phyloP scores from a whole-genome alignment of 768 basidiomycete genomes.

The Filobasidium wieringae region DNA sequence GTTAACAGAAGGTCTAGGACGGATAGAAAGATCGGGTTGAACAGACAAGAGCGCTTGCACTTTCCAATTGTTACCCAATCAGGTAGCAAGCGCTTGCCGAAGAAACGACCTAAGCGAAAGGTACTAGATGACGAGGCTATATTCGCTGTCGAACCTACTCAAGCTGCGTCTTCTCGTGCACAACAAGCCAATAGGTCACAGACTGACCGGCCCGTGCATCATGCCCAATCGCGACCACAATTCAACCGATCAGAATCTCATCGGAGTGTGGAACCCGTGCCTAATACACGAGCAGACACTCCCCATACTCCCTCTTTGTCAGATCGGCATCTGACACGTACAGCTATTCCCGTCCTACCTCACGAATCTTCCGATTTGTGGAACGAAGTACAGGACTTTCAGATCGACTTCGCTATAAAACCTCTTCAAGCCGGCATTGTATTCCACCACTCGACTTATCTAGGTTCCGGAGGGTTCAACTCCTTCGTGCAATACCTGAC shows the following conservation, averaged over 20 bases:
- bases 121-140: slow-evolving; percentile 12
- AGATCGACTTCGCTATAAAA: slow-evolving; percentile 32
- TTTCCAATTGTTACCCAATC: too few relatives aligned
- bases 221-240: too few relatives aligned
- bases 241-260: not conserved
- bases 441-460: slow-evolving; percentile 43
- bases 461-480: slow-evolving; percentile 47
- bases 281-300: too few relatives aligned
- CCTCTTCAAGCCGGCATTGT: slow-evolving; percentile 32
- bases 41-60: too few relatives aligned
- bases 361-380: slow-evolving; percentile 19
- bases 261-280: too few relatives aligned
- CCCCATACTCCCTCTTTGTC: too few relatives aligned
- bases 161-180: not conserved
- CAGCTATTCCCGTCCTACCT: too few relatives aligned
- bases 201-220: not conserved
- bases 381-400: slow-evolving; percentile 32
- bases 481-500: slow-evolving; percentile 24
- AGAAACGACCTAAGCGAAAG: not conserved
- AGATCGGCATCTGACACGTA: too few relatives aligned
- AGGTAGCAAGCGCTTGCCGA: too few relatives aligned
- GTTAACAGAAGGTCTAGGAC: too few relatives aligned
- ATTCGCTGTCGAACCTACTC: not conserved
- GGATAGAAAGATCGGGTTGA: too few relatives aligned
- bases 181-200: not conserved